Percentiles rank a stretch among this genome's conserved stretches.
phyloP scores from a whole-genome alignment of 805 yeast species.

The Zygosaccharomyces bailii region DNA sequence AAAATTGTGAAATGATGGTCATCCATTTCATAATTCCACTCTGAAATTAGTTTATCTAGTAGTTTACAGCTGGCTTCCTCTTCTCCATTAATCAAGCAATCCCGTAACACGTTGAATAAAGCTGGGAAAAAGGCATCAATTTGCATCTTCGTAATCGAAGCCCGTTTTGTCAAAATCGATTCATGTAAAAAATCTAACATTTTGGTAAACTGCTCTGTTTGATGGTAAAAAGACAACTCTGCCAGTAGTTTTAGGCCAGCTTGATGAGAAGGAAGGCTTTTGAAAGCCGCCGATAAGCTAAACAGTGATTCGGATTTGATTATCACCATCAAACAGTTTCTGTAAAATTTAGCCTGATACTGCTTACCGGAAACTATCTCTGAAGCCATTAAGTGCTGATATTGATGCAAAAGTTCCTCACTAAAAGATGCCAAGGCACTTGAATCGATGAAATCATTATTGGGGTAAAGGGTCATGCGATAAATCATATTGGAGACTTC shows the following conservation, averaged over 20 bases:
- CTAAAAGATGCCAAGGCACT: conserved; percentile 23
- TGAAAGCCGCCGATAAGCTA: conserved; percentile 11
- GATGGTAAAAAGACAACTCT: conserved; percentile 21
- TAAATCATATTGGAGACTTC: conserved; percentile 28
- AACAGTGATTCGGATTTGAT: conserved; percentile 20
- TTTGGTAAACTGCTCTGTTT: conserved; percentile 24
- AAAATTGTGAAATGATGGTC: conserved; percentile 16
- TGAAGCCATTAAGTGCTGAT: conserved; percentile 8
- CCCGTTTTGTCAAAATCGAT: neutral
- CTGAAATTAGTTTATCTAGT: conserved; percentile 6
- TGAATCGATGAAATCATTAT: conserved; percentile 8
- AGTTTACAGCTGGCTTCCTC: conserved; percentile 7
- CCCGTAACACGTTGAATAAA: conserved; percentile 10
- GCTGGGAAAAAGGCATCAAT: conserved; percentile 11
- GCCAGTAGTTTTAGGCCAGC: conserved; percentile 11
- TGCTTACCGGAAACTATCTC: conserved; percentile 9
- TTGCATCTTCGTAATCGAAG: conserved; percentile 2
- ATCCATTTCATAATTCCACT: conserved; percentile 14
- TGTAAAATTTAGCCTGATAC: conserved; percentile 14
- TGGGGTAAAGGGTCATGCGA: conserved; percentile 15
- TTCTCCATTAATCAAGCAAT: conserved; percentile 8
- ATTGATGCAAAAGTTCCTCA: conserved; percentile 19
- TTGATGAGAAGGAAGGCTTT: conserved; percentile 4
- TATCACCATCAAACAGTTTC: conserved; percentile 18
- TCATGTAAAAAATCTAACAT: conserved; percentile 13